Percentiles rank a stretch among this genome's conserved stretches.
Evolutionary conservation across 1,284 basidiomycete genomes (phyloP).

Genomic region (Puccinia polysora): DNA sequence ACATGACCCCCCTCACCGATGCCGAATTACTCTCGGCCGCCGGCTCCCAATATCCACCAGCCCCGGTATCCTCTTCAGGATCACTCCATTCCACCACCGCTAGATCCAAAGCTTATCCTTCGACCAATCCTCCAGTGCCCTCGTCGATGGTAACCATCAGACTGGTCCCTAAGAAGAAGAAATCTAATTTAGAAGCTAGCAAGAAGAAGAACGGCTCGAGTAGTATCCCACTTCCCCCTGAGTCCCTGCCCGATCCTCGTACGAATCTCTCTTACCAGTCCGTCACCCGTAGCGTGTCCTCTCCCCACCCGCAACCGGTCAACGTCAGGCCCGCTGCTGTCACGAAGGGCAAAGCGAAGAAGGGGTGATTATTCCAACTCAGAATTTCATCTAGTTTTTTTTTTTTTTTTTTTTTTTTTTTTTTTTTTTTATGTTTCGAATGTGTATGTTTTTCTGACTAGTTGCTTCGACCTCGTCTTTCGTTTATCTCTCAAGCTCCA

Average conservation of each 20-base stretch:
- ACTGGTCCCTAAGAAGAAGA: not conserved
- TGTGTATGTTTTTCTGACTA: not conserved
- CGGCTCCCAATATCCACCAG: conserved; percentile 1
- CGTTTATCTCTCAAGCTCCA: not conserved
- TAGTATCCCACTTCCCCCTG: not conserved
- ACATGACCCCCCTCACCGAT: conserved; percentile 28
- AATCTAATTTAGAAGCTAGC: not conserved
- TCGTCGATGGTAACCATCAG: conserved; percentile 5
- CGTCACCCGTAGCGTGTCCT: too few relatives aligned
- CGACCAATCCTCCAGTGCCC: not conserved
- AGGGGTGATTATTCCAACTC: not conserved
- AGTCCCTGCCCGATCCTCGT: too few relatives aligned
- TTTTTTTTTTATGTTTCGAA: too few relatives aligned
- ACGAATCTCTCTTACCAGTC: too few relatives aligned
- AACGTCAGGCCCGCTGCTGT: not conserved
- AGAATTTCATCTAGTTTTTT: not conserved
- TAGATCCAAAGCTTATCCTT: not conserved
- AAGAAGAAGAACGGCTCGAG: not conserved
- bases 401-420: too few relatives aligned
- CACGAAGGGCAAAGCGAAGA: conserved; percentile 3
- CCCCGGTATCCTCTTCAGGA: not conserved
- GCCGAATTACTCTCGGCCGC: conserved; percentile 38
- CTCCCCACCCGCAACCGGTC: not conserved
- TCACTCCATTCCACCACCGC: not conserved
- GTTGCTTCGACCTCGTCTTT: not conserved